Evolutionary conservation across 2,329 filamentous ascomycete species (phyloP), one percentile per base, ranked within the genome.

Genomic region (Scedosporium aurantiacum): DNA sequence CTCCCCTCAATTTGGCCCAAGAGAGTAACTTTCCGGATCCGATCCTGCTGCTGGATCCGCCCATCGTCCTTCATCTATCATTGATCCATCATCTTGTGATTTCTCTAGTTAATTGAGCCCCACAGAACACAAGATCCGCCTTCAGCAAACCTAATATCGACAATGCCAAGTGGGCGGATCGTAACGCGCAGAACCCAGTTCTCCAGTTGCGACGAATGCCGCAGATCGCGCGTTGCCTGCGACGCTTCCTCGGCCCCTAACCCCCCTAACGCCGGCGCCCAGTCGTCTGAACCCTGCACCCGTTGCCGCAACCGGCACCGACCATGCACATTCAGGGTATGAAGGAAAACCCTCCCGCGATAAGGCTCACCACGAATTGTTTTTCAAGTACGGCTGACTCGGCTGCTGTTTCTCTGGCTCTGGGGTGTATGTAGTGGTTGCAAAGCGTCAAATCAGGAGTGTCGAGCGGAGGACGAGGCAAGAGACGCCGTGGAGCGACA

Each of bases 271-370:
- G 83, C n/a, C n/a, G n/a, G 79, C 0, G 86, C 85, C 8, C 79
- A 84, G 65, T 83, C 87, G 50, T 87, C 81, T 14, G 81, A 84
- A 66, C 85, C 83, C 65, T 90, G 87, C 2, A 90, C 87, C 0
- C 89, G 79, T 65, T 89, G 70, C 57, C 58, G 64, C 52, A 69
- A 69, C 56, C 66, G 68, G 7, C 57, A 64, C 27, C 64, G 64
- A 23, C 32, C 63, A 8, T 72, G 70, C 57, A 72, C 69, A 14
- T 72, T 72, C 59, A 68, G 70, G 63, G 70, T 65, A 61, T 54
- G 43, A 50, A 43, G 16, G 37, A 54, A 5, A 55, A 40, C 16
- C 3, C 10, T 12, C 12, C 25, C 27, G 8, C 37, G 23, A 14
- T 32, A 56, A 27, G 4, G 47, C 21, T 27, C 23, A 23, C n/a